Base-by-base conservation (phyloP, 345 rosid species). In the Euclidium syriacum region DNA sequence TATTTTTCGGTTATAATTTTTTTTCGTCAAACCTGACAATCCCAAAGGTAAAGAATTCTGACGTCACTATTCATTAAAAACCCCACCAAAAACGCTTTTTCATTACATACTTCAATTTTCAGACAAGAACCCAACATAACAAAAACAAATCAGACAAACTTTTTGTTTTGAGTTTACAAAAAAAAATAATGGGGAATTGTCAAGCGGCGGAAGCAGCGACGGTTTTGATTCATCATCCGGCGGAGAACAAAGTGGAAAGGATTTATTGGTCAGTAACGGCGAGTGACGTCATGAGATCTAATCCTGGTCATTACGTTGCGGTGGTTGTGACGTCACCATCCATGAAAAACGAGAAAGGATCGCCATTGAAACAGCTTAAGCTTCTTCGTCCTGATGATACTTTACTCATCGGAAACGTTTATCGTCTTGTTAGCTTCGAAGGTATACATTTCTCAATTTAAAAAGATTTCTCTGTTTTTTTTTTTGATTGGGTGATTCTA, bases 141-240 rank as follows among this genome's bases (percentile, higher is more conserved):
- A 20, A 16, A 0, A 23, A 3, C 40, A 34, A n/a, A 29, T 7
- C 23, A 11, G 3, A n/a, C n/a, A 3, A 32, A 0, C 1, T 3
- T 19, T 30, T 23, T 3, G 2, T 24, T 2, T n/a, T 46, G 10
- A 3, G 2, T 11, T 25, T 6, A 10, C 14, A 29, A 34, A n/a
- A 25, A 29, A 19, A 0, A 6, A 30, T 29, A 24, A 78, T 87
- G 98, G 98, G 98, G 22, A 91, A 91, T 44, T 91, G 98, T 73
- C 98, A 91, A 72, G 86, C 96, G 49, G 91, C 85, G 5, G 96
- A 91, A 60, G 90, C 81, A 55, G 95, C 91, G 39, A 80, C 91
- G 17, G 90, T 88, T 50, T 66, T 86, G 61, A 88, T 91, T 52
- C 94, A 88, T 15, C 96, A 84, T 44, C 91, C 96, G 11, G 85